A percentile compares a stretch with the other conserved stretches of the same genome.
These are phyloP conservation scores for Gossypium davidsonii DNA, from an alignment of 441 rosid genomes.

Conservation along the genomic window DNA sequence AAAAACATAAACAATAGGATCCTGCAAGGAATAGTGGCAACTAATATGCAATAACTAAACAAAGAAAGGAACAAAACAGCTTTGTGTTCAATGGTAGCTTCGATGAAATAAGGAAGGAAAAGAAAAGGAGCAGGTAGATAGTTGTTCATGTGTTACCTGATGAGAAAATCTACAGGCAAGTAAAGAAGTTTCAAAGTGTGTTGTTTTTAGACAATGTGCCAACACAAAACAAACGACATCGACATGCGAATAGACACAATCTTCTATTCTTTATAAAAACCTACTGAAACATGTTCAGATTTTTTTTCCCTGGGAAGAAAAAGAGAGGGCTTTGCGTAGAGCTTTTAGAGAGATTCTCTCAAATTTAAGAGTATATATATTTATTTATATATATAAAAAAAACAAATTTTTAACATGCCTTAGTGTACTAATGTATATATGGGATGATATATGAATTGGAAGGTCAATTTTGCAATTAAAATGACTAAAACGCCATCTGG, in stretches of 20 bases:
- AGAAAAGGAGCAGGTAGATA: not conserved
- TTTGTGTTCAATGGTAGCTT: conserved; percentile 3
- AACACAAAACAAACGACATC: conserved; percentile 2
- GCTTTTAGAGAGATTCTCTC: not conserved
- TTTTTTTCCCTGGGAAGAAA: not conserved
- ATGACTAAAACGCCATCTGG: conserved; percentile 7
- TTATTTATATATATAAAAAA: not conserved
- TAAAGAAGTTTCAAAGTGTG: conserved; percentile 1
- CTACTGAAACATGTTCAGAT: conserved; percentile 1
- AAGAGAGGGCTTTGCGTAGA: not conserved
- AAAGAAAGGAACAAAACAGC: not conserved
- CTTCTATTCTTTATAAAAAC: not conserved
- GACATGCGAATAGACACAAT: not conserved
- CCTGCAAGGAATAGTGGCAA: conserved; percentile 17
- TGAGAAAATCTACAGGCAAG: conserved; percentile 22
- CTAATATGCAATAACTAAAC: conserved; percentile 30
- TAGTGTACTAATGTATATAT: not conserved
- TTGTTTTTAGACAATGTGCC: conserved; percentile 25
- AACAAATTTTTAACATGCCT: not conserved
- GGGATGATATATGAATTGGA: not conserved
- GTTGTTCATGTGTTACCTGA: conserved; percentile 5
- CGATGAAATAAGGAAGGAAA: not conserved
- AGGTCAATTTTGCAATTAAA: not conserved
- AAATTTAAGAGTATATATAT: not conserved
- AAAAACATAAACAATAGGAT: conserved; percentile 18